These are phyloP conservation scores for Alternaria hordeiaustralica DNA, from an alignment of 2,329 filamentous ascomycete genomes.

Conservation along the genomic window DNA sequence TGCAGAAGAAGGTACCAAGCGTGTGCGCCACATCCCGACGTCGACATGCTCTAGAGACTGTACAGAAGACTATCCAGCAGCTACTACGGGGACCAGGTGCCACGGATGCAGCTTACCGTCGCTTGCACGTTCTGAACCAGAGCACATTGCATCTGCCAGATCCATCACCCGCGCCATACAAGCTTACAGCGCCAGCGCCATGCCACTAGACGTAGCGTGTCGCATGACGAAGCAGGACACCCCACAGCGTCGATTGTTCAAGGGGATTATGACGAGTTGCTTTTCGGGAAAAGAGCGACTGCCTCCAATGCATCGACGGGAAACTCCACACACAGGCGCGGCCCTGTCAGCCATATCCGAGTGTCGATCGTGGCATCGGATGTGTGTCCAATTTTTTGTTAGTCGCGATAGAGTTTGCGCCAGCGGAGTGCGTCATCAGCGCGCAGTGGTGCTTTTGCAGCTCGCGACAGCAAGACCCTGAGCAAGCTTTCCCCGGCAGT, in stretches of 20 bases:
- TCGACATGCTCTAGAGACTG: not conserved
- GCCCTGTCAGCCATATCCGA: conserved; percentile 42
- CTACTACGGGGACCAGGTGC: conserved; percentile 13
- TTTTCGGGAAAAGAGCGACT: conserved; percentile 10
- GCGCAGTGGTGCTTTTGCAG: conserved; percentile 9
- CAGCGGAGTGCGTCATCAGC: conserved; percentile 13
- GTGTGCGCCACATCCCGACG: conserved; percentile 3
- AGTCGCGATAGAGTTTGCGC: conserved; percentile 16
- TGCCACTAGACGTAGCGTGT: conserved; percentile 25
- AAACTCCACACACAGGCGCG: conserved; percentile 22
- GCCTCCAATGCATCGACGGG: conserved; percentile 11
- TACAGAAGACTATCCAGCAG: conserved; percentile 11
- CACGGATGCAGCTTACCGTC: conserved; percentile 28
- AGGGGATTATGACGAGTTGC: conserved; percentile 19
- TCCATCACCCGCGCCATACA: conserved; percentile 28
- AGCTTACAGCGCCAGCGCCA: conserved; percentile 23
- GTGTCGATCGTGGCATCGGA: conserved; percentile 41
- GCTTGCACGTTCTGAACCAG: conserved; percentile 17
- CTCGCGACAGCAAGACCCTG: conserved; percentile 21
- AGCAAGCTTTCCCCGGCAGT: conserved; percentile 25
- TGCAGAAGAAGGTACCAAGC: not conserved
- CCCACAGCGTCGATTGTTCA: conserved; percentile 16
- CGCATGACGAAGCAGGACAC: conserved; percentile 24
- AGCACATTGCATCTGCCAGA: conserved; percentile 32
- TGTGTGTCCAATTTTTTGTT: conserved; percentile 14